Evolutionary conservation across 345 rosid species (phyloP).

Genomic region (Acer yangbiense): DNA sequence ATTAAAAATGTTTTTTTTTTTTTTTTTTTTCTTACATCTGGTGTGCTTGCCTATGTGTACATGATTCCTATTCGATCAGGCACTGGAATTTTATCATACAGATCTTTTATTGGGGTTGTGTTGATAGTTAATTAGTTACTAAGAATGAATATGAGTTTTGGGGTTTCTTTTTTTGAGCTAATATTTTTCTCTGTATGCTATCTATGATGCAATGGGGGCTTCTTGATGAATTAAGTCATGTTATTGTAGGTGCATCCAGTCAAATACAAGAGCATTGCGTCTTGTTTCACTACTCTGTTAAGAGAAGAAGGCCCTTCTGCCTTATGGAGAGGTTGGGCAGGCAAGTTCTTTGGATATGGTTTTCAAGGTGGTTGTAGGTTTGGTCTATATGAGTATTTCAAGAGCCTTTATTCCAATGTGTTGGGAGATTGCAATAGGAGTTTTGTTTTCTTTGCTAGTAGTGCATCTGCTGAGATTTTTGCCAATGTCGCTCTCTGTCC

Average conservation of each 20-base stretch:
- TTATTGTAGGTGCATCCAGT: conserved; percentile 52
- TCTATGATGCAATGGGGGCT: too few species aligned
- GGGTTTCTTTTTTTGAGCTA: not conserved
- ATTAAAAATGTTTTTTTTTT: not conserved
- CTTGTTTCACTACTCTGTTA: conserved; percentile 47
- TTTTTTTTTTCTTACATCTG: not conserved
- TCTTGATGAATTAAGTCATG: not conserved
- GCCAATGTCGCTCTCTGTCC: conserved; percentile 63
- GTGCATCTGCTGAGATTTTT: conserved; percentile 66
- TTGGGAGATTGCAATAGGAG: conserved; percentile 45
- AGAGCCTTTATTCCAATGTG: conserved; percentile 48
- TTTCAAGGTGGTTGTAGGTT: conserved; percentile 69
- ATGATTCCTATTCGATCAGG: not conserved
- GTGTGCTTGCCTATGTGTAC: too few species aligned
- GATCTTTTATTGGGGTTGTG: not conserved
- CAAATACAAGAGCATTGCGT: conserved; percentile 49
- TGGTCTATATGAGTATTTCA: conserved; percentile 61
- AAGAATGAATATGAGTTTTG: not conserved
- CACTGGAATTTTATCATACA: too few species aligned
- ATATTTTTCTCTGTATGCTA: not conserved
- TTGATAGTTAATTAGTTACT: not conserved
- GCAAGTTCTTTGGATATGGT: conserved; percentile 64
- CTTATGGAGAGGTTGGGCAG: conserved; percentile 71
- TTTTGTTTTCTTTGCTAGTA: conserved; percentile 58
- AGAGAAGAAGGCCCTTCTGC: conserved; percentile 55